Base-by-base conservation (phyloP, 768 basidiomycete genomes). In the Gymnopilus dilepis region DNA sequence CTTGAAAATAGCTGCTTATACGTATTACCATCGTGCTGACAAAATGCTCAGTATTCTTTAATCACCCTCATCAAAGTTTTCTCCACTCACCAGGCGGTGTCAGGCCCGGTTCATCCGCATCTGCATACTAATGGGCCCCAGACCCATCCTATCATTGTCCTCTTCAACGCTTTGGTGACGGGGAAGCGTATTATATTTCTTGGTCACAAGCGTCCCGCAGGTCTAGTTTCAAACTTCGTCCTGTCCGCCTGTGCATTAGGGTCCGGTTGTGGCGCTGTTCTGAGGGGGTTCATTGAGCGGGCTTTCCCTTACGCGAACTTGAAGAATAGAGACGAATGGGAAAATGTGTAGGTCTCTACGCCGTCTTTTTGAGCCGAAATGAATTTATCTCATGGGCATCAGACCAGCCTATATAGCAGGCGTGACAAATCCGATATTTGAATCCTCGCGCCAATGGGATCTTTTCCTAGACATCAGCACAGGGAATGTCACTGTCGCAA, bases 371-470 rank as follows among this genome's bases (percentile, higher is more conserved):
- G 7, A 28, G 21, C 33, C 62, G 7, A 55, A 19, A 12, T 11
- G 50, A 48, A 19, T 61, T 48, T 47, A n/a, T 13, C 17, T 34
- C 37, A 8, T 64, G 53, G 4, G 34, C 38, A 65, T 50, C 47
- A 95, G 94, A 38, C 89, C 92, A 4, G 97, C 94, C 12, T 99
- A 90, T 71, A 95, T 99, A 55, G 97, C 96, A 9, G 97, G 97
- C 1, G 97, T 99, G 2, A 96, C 94, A 1, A 99, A 99, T 69
- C 97, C 96, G 2, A 95, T 98, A 47, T 98, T 98, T 75, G 94
- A 97, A 69, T 81, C 90, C 1, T 85, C 90, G 0, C 86, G 89
- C 0, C 83, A 86, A 12, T 99, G 97, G 97, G 97, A 99, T 73
- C 79, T 99, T 7, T 80, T 98, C 40, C 92, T 97, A 73, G 95